Conservation (phyloP, 2,329 filamentous ascomycete species). For the Penicillium sp. region DNA sequence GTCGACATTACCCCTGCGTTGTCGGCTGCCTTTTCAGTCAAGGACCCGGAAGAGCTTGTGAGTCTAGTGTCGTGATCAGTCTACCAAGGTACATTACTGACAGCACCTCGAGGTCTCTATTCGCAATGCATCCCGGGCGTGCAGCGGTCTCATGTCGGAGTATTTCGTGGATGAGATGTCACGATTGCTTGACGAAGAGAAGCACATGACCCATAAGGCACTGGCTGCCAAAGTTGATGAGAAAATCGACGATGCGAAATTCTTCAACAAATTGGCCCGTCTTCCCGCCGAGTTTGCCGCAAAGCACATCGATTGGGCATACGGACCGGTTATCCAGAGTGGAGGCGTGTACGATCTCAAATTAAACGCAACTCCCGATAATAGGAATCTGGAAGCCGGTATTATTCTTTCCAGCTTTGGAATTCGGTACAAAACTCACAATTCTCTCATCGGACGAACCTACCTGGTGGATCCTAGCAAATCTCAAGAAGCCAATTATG, state of each 20-base stretch:
- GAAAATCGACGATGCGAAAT: constrained; percentile 89
- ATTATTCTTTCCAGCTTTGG: constrained; percentile 91
- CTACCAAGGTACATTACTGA: not conserved
- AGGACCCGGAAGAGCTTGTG: constrained; percentile 86
- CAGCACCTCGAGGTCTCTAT: constrained; percentile 61
- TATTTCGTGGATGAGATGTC: constrained; percentile 99
- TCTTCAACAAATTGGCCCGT: constrained; percentile 79
- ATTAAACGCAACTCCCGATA: constrained; percentile 70
- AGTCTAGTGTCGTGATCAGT: constrained; percentile 18
- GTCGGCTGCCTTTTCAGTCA: constrained; percentile 82
- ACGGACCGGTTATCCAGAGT: constrained; percentile 86
- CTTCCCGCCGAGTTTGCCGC: constrained; percentile 82
- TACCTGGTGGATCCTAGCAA: constrained; percentile 98
- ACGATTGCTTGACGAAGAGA: constrained; percentile 87
- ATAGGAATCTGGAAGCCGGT: constrained; percentile 78
- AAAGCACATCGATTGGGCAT: constrained; percentile 85
- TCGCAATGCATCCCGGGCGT: constrained; percentile 88
- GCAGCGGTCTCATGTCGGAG: constrained; percentile 87
- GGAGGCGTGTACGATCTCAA: constrained; percentile 92
- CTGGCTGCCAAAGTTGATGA: constrained; percentile 81
- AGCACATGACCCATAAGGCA: constrained; percentile 86
- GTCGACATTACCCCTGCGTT: constrained; percentile 78
- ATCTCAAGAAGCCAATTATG: constrained; percentile 89
- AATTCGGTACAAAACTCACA: constrained; percentile 92
- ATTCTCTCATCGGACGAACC: constrained; percentile 83